Base-by-base conservation (phyloP, 768 basidiomycete species). In the Lactarius indigo region DNA sequence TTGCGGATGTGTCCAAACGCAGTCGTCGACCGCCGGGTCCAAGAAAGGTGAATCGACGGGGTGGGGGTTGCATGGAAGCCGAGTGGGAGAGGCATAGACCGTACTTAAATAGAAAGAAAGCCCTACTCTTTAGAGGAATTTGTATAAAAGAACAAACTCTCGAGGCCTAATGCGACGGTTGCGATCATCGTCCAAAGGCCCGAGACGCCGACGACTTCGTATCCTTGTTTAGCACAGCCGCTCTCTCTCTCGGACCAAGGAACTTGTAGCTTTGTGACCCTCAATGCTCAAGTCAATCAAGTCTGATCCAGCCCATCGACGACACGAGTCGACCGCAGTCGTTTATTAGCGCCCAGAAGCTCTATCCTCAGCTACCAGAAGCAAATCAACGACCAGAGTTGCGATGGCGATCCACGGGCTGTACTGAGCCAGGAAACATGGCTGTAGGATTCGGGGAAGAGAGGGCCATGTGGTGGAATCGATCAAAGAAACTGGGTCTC, bases 331-430 rank as follows among this genome's bases (percentile, higher is more conserved):
- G 37, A 13, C 37, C 15, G 5, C 37, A 15, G 37, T 15, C 15
- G 26, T 52, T 33, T 33, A 54, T 60, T 35, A 31, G 41, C 26
- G 54, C 50, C 66, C 1, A 28, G 61, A 58, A 58, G 31, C 30
- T 62, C 23, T 30, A 58, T 13, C 17, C 10, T 30, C 18, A 33
- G n/a, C 7, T 44, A 23, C 44, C 26, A 33, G 42, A 26, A 33
- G 17, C 5, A 9, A 20, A 30, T 26, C 28, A 50, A 20, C 61
- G 2, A 50, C n/a, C 44, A 3, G 47, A 28, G 65, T 66, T 54
- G 57, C 50, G 57, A 67, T 56, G 57, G 57, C 20, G 50, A 67
- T n/a, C 9, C 20, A 50, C 23, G 23, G 47, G 15, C 37, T 15
- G 15, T 15, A 15, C 37, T 39, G 37, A 39, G 37, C 37, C 15